phyloP scores from a whole-genome alignment of 805 yeast genomes.

The Saccharomycopsis guyanensis region DNA sequence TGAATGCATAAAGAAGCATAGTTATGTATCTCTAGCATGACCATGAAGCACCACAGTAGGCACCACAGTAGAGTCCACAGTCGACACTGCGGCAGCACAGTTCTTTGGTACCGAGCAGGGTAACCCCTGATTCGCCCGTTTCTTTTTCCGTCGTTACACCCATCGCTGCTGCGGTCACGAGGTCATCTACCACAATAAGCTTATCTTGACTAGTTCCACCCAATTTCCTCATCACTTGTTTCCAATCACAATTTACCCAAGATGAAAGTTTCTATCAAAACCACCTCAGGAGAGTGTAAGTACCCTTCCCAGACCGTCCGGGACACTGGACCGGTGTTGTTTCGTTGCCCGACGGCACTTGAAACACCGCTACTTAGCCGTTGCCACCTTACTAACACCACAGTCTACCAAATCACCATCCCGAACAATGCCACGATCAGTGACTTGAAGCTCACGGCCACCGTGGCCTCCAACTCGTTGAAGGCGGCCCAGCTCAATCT shows the following conservation, averaged over 20 bases:
- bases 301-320: neutral
- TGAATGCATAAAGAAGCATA: too few species aligned
- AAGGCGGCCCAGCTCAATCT: conserved; percentile 7
- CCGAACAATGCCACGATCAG: conserved; percentile 46
- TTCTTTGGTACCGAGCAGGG: too few species aligned
- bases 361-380: too few species aligned
- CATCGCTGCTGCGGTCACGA: conserved; percentile 1
- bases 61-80: too few species aligned
- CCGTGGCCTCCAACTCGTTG: conserved; percentile 32
- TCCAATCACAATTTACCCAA: conserved; percentile 3
- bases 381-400: conserved; percentile 13
- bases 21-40: too few species aligned
- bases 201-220: neutral
- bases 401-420: conserved; percentile 37
- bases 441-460: conserved; percentile 40
- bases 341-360: too few species aligned
- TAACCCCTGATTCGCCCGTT: neutral
- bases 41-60: too few species aligned
- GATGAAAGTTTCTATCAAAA: conserved; percentile 45
- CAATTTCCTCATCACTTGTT: too few species aligned
- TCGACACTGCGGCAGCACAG: too few species aligned
- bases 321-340: too few species aligned
- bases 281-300: conserved; percentile 32
- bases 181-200: neutral
- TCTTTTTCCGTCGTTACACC: conserved; percentile 1